Evolutionary conservation across 1,139 yeast species (phyloP).

Genomic region (Sugiyamaella castrensis): DNA sequence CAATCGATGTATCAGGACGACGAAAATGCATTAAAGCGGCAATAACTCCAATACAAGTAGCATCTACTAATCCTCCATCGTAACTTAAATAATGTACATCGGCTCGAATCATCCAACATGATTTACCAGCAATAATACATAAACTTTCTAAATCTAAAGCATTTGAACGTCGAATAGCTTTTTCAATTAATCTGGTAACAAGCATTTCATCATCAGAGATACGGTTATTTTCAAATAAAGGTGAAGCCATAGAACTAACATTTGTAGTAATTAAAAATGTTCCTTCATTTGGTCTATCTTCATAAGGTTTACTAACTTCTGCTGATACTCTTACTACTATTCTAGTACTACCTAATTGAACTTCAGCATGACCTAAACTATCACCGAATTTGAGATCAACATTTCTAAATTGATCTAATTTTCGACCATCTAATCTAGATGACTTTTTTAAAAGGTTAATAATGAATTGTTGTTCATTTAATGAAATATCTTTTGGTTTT

Average conservation of each 20-base stretch:
- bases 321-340: constrained; percentile 79
- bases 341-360: constrained; percentile 66
- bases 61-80: constrained; percentile 91
- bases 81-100: constrained; percentile 84
- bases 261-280: constrained; percentile 80
- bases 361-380: constrained; percentile 78
- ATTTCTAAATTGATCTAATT: constrained; percentile 58
- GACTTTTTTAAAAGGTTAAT: constrained; percentile 61
- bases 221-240: constrained; percentile 71
- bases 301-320: constrained; percentile 76
- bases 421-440: constrained; percentile 67
- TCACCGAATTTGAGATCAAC: constrained; percentile 63
- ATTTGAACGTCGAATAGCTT: constrained; percentile 83
- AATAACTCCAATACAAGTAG: constrained; percentile 87
- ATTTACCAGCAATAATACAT: constrained; percentile 86
- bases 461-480: constrained; percentile 61
- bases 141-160: constrained; percentile 87
- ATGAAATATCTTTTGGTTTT: constrained; percentile 59
- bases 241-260: constrained; percentile 83
- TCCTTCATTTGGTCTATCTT: constrained; percentile 94
- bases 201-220: constrained; percentile 76
- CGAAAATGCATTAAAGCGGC: constrained; percentile 78
- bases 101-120: constrained; percentile 87
- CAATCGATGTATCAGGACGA: constrained; percentile 78
- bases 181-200: constrained; percentile 79